phyloP scores from a whole-genome alignment of 148 eudicot genomes.

The Limonium bicolor region DNA sequence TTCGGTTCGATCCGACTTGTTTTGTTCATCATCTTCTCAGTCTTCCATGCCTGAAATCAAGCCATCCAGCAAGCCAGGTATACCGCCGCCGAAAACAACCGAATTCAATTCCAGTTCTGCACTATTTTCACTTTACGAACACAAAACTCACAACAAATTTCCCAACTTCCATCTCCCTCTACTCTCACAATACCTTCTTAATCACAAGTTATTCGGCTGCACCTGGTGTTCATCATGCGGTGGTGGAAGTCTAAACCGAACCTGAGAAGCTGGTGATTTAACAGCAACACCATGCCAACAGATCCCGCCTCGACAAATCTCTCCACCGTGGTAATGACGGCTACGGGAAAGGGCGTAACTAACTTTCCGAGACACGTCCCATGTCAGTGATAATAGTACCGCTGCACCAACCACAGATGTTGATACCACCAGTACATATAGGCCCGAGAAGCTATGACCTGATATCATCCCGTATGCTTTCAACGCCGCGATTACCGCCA shows the following conservation, averaged over 20 bases:
- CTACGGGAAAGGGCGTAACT: conserved; percentile 15
- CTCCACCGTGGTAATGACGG: conserved; percentile 6
- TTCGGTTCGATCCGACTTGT: too few species aligned
- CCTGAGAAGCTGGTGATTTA: conserved; percentile 60
- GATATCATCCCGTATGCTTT: conserved; percentile 38
- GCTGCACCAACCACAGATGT: conserved; percentile 32
- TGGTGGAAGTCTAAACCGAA: conserved; percentile 44
- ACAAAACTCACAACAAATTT: too few species aligned
- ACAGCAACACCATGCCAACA: conserved; percentile 95
- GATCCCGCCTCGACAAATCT: conserved; percentile 56
- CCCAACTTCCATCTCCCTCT: too few species aligned
- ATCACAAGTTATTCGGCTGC: too few species aligned
- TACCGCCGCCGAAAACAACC: too few species aligned
- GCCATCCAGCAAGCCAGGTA: too few species aligned
- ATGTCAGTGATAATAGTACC: conserved; percentile 32
- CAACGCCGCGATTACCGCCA: conserved; percentile 44
- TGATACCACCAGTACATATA: conserved; percentile 30
- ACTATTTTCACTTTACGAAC: too few species aligned
- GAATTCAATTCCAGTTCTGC: too few species aligned
- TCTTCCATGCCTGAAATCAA: too few species aligned
- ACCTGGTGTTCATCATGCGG: conserved; percentile 1
- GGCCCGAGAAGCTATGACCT: conserved; percentile 37
- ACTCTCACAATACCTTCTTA: too few species aligned
- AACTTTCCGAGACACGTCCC: conserved; percentile 67
- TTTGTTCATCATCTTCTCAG: too few species aligned